Conservation (phyloP, 495 filamentous ascomycete species). For the Hypoxylon intermedium region DNA sequence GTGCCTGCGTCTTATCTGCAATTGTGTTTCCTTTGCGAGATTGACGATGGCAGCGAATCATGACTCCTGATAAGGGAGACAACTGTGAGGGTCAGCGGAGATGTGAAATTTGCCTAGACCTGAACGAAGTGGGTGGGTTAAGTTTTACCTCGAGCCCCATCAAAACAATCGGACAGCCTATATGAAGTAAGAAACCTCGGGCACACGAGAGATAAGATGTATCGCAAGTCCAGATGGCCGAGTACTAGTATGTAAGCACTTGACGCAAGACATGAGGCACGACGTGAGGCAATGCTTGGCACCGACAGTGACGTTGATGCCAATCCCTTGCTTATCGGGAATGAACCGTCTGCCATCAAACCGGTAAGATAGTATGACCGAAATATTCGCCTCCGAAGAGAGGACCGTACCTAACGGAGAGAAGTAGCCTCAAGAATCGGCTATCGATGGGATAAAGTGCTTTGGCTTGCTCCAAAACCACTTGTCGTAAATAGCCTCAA, state of each 20-base stretch:
- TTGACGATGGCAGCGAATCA: constrained; percentile 41
- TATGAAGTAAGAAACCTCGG: constrained; percentile 15
- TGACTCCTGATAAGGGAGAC: constrained; percentile 36
- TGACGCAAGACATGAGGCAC: constrained; percentile 8
- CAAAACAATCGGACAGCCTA: constrained; percentile 8
- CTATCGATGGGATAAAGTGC: too few species aligned
- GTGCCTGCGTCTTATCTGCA: constrained; percentile 33
- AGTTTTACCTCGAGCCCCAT: constrained; percentile 26
- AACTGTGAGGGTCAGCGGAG: constrained; percentile 34
- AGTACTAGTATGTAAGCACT: not conserved
- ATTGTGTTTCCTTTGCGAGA: constrained; percentile 27
- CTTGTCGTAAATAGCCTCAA: too few species aligned
- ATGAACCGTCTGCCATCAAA: constrained; percentile 1
- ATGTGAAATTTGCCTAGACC: constrained; percentile 42
- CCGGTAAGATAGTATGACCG: constrained; percentile 10
- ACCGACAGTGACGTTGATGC: constrained; percentile 14
- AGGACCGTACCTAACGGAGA: too few species aligned
- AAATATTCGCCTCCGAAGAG: too few species aligned
- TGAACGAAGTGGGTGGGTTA: constrained; percentile 22
- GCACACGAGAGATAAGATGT: constrained; percentile 12
- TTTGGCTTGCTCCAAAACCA: too few species aligned
- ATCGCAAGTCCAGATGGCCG: constrained; percentile 8
- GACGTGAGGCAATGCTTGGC: not conserved
- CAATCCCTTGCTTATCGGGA: not conserved
- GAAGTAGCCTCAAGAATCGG: too few species aligned